phyloP scores from a whole-genome alignment of 495 filamentous ascomycete species.

The Stereocaulon alpinum region DNA sequence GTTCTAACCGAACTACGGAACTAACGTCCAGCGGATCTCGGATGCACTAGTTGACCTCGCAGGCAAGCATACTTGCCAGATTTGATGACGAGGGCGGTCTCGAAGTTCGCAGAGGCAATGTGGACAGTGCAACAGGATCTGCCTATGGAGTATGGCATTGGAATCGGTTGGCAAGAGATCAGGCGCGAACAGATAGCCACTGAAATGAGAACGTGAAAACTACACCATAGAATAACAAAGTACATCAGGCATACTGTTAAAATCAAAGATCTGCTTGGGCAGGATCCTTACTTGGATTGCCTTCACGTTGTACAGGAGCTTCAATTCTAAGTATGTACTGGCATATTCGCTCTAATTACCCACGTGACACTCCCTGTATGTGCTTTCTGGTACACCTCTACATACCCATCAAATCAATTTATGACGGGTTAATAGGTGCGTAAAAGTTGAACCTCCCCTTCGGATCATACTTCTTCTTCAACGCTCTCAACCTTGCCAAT shows the following conservation, averaged over 20 bases:
- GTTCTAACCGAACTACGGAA: neutral
- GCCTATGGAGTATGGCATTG: neutral
- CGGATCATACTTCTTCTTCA: slow-evolving; percentile 37
- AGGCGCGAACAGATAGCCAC: neutral
- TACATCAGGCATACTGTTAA: too few relatives aligned
- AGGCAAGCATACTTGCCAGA: neutral
- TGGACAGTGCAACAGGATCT: too few relatives aligned
- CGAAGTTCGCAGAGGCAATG: neutral
- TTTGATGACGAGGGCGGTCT: neutral
- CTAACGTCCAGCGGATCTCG: neutral
- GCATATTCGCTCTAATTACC: too few relatives aligned
- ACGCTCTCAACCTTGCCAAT: slow-evolving; percentile 27
- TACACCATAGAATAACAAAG: too few relatives aligned
- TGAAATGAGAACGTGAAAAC: too few relatives aligned
- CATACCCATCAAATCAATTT: too few relatives aligned
- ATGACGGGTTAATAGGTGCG: slow-evolving; percentile 27
- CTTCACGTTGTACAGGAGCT: too few relatives aligned
- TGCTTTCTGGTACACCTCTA: too few relatives aligned
- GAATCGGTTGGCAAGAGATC: neutral
- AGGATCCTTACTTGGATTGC: too few relatives aligned
- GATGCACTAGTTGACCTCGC: neutral
- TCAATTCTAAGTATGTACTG: too few relatives aligned
- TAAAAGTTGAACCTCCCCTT: slow-evolving; percentile 37
- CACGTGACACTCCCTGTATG: too few relatives aligned
- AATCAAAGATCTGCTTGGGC: too few relatives aligned